Base-by-base conservation (phyloP, 495 filamentous ascomycete genomes). In the Neurospora cerealis region DNA sequence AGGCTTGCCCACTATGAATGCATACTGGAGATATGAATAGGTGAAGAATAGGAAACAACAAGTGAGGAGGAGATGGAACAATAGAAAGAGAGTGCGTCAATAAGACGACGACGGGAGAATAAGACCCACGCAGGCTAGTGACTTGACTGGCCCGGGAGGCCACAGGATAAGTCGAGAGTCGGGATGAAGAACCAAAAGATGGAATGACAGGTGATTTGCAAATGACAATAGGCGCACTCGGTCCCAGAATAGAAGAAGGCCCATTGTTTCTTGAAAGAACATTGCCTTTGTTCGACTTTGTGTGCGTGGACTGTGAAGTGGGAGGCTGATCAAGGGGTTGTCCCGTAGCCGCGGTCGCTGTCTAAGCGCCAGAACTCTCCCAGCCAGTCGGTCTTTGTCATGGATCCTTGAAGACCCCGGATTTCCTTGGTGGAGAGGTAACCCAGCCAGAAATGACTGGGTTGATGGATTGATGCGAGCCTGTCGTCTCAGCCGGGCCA, bases 21-120 rank as follows among this genome's bases (percentile, higher is more conserved):
- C 76, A 77, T 73, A 72, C 21, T 62, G 74, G 75, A 69, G 71
- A 75, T 74, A 69, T 69, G 71, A 36, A 69, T 38, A 38, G 32
- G 24, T 69, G 75, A 74, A 75, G 21, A 72, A 71, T 70, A 70
- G 69, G 46, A 2, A 11, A 44, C 11, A 19, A 21, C 46, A 75
- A 24, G 69, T 72, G 62, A 72, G 21, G 19, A 72, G 42, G 42
- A 42, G 71, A 41, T 48, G 66, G 71, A 70, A 79, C 76, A 79
- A 79, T 79, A 76, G 72, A 44, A 69, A 72, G 21, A 40, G 70
- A 48, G 9, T n/a, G 32, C 24, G 11, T 28, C 34, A 42, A 19
- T 46, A 75, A 73, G 60, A 37, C 34, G 69, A 37, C 34, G 36
- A 10, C 10, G 48, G 54, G 21, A 72, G 71, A 77, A 77, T 77